Conservation (phyloP, 2,329 filamentous ascomycete genomes). For the Aureobasidium musti region DNA sequence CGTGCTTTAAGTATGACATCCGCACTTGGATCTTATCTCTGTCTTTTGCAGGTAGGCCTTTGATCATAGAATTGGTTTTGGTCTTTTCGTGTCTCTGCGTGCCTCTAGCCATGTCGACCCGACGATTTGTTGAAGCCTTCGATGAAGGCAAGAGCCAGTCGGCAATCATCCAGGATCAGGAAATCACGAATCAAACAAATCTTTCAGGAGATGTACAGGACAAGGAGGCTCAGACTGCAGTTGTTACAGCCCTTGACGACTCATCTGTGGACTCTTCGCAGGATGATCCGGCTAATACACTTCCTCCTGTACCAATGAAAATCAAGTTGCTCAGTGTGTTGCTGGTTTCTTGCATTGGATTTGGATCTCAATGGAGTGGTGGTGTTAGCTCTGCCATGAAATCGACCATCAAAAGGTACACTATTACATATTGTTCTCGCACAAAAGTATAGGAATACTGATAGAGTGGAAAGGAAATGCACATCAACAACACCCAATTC, state of each 20-base stretch:
- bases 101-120: not conserved
- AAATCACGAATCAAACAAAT: not conserved
- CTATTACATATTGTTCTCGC: not conserved
- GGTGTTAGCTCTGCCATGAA: conserved; percentile 64
- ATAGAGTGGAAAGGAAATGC: conserved; percentile 44
- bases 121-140: not conserved
- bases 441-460: not conserved
- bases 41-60: not conserved
- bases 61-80: not conserved
- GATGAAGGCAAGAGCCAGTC: not conserved
- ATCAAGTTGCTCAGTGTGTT: conserved; percentile 50
- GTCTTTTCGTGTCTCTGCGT: not conserved
- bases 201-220: not conserved
- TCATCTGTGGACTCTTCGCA: conserved; percentile 2
- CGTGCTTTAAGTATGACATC: not conserved
- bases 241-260: not conserved
- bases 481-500: conserved; percentile 63
- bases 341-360: conserved; percentile 58
- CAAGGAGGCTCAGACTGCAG: conserved; percentile 4
- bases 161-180: not conserved
- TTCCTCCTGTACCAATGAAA: conserved; percentile 37
- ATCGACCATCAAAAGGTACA: conserved; percentile 59
- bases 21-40: not conserved
- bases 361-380: conserved; percentile 62
- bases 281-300: not conserved